phyloP scores from a whole-genome alignment of 1,284 basidiomycete genomes.

The Phellinidium pouzarii region DNA sequence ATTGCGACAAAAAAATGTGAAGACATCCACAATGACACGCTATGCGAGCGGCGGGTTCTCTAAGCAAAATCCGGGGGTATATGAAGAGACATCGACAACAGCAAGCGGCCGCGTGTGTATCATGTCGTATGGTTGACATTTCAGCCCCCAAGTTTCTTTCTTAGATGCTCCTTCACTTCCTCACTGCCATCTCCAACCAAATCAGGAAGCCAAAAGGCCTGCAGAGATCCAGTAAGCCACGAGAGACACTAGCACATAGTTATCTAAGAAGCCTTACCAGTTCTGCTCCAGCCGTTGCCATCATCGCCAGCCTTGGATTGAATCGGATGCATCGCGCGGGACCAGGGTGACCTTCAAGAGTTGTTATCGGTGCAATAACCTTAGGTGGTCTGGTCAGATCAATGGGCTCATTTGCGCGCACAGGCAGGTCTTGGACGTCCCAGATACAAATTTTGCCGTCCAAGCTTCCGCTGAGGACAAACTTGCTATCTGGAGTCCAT shows the following conservation, averaged over 20 bases:
- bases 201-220: slow-evolving; percentile 85
- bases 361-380: slow-evolving; percentile 48
- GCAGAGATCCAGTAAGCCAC: slow-evolving; percentile 18
- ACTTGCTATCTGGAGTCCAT: slow-evolving; percentile 91
- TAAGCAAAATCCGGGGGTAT: no score
- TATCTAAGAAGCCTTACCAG: slow-evolving; percentile 48
- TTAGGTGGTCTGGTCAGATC: slow-evolving; percentile 47
- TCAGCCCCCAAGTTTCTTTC: slow-evolving; percentile 25
- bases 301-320: slow-evolving; percentile 85
- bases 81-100: no score
- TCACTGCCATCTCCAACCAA: slow-evolving; percentile 43
- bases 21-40: slow-evolving; percentile 51
- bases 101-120: no score
- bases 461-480: slow-evolving; percentile 74
- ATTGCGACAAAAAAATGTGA: slow-evolving; percentile 53
- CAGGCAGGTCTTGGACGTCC: slow-evolving; percentile 63
- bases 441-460: slow-evolving; percentile 78
- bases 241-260: not conserved
- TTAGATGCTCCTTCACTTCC: slow-evolving; percentile 42
- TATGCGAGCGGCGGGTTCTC: slow-evolving; percentile 51
- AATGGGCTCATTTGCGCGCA: slow-evolving; percentile 38
- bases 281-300: slow-evolving; percentile 80
- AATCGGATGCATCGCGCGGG: slow-evolving; percentile 81
- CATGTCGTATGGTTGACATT: not conserved
- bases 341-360: slow-evolving; percentile 72